Percentiles rank a stretch among this genome's conserved stretches.
Evolutionary conservation across 192 early-diverging fungal genomes (phyloP).

Genomic region (Gamsiella multidivaricata): DNA sequence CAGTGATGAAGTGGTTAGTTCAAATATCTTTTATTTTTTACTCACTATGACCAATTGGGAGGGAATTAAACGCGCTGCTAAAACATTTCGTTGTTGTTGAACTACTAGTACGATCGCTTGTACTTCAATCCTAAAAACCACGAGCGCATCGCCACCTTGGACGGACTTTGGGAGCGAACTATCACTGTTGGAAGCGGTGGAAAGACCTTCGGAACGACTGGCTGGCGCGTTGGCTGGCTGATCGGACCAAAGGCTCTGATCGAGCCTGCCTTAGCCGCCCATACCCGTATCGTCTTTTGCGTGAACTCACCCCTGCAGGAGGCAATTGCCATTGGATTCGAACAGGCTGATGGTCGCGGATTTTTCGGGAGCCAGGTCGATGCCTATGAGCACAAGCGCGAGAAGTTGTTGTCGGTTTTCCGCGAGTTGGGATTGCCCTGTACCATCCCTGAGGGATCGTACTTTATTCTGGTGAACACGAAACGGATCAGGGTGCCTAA

Average conservation of each 20-base stretch:
- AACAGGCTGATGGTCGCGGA: slow-evolving; percentile 65
- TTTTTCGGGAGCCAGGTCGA: slow-evolving; percentile 78
- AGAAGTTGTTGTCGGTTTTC: slow-evolving; percentile 76
- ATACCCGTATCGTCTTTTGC: slow-evolving; percentile 91
- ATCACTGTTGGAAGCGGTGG: slow-evolving; percentile 93
- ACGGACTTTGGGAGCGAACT: slow-evolving; percentile 91
- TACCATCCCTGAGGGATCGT: slow-evolving; percentile 90
- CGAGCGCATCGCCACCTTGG: slow-evolving; percentile 84
- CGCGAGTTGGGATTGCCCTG: slow-evolving; percentile 76
- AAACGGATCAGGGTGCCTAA: slow-evolving; percentile 70
- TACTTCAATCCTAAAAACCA: slow-evolving; percentile 75
- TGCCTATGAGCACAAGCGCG: slow-evolving; percentile 78
- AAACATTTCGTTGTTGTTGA: too few species aligned
- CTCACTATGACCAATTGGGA: too few species aligned
- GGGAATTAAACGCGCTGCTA: too few species aligned
- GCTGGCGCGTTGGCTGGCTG: slow-evolving; percentile 97
- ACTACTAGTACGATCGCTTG: slow-evolving; percentile 93
- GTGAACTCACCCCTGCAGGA: slow-evolving; percentile 91
- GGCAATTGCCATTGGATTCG: slow-evolving; percentile 80
- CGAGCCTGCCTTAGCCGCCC: slow-evolving; percentile 81
- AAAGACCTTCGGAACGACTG: slow-evolving; percentile 95
- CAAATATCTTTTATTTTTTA: too few species aligned
- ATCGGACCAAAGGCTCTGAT: slow-evolving; percentile 81
- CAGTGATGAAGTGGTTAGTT: slow-evolving; percentile 89
- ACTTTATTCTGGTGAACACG: slow-evolving; percentile 93